Percentiles rank a stretch among this genome's conserved stretches.
Evolutionary conservation across 2,329 filamentous ascomycete species (phyloP).

Genomic region (Fusarium xyrophilum): DNA sequence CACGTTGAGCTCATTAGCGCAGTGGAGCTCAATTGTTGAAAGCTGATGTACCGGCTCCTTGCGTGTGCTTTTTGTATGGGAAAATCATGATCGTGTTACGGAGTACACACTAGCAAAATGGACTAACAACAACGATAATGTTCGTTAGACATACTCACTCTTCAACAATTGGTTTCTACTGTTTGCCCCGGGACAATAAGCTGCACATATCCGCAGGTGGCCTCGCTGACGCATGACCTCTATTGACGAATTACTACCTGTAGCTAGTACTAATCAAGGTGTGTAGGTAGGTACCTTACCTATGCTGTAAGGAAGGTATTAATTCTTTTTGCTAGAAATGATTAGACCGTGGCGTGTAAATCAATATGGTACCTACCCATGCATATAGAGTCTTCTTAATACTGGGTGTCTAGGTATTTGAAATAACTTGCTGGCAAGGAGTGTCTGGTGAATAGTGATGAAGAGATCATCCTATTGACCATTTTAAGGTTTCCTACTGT

Average conservation of each 20-base stretch:
- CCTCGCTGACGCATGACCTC: background rate
- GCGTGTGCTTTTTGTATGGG: background rate
- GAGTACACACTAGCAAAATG: background rate
- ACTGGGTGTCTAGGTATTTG: background rate
- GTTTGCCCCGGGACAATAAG: background rate
- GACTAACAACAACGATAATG: background rate
- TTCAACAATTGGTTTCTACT: background rate
- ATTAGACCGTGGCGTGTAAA: background rate
- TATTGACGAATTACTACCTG: background rate
- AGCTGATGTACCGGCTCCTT: background rate
- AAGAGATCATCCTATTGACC: background rate
- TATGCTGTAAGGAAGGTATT: background rate
- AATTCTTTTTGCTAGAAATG: background rate
- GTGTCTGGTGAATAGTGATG: background rate
- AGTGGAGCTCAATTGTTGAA: constrained; percentile 3
- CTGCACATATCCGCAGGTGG: background rate
- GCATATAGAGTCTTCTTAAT: background rate
- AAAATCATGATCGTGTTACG: background rate
- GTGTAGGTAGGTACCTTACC: background rate
- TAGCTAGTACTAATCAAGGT: background rate
- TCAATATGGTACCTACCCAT: background rate
- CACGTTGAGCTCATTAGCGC: constrained; percentile 27
- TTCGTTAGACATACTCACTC: background rate
- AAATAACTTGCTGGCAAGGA: background rate
- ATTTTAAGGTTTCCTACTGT: background rate